Percentiles rank a stretch among this genome's conserved stretches.
phyloP scores from a whole-genome alignment of 305 asterid genomes.

The Fraxinus angustifolia region DNA sequence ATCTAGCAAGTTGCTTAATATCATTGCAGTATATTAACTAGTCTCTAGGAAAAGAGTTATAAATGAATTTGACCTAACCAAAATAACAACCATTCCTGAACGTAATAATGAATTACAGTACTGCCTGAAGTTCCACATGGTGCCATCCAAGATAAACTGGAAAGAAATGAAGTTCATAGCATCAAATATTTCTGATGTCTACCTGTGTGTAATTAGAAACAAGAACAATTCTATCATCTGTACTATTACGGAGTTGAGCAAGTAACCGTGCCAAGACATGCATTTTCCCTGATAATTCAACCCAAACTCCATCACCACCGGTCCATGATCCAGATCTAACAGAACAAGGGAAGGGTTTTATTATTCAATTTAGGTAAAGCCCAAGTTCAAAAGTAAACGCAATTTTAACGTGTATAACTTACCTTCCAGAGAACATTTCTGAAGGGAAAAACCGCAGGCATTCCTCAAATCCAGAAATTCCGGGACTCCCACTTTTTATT shows the following conservation, averaged over 20 bases:
- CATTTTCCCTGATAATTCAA: slow-evolving; percentile 98
- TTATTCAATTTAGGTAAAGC: slow-evolving; percentile 17
- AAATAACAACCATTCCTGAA: not conserved
- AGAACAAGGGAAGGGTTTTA: slow-evolving; percentile 17
- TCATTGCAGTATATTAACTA: not conserved
- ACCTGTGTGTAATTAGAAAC: slow-evolving; percentile 99
- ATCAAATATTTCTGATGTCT: not conserved
- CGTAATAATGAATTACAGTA: not conserved
- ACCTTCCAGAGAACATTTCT: slow-evolving; percentile 94
- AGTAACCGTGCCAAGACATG: slow-evolving; percentile 89
- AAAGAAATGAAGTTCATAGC: not conserved
- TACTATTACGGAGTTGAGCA: slow-evolving; percentile 81
- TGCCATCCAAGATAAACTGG: not conserved
- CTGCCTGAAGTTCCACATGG: not conserved
- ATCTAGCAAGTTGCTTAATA: not conserved
- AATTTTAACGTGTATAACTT: slow-evolving; percentile 2
- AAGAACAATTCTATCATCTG: slow-evolving; percentile 90
- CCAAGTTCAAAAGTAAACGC: slow-evolving; percentile 9
- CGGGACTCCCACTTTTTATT: slow-evolving; percentile 84
- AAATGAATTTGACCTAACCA: not conserved
- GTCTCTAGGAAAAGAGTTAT: not conserved
- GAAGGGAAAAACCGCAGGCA: slow-evolving; percentile 88
- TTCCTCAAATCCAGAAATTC: slow-evolving; percentile 81
- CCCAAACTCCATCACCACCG: slow-evolving; percentile 97
- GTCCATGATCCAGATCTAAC: slow-evolving; percentile 95